Conservation (phyloP, 495 filamentous ascomycete species). For the Emericellopsis terricola region DNA sequence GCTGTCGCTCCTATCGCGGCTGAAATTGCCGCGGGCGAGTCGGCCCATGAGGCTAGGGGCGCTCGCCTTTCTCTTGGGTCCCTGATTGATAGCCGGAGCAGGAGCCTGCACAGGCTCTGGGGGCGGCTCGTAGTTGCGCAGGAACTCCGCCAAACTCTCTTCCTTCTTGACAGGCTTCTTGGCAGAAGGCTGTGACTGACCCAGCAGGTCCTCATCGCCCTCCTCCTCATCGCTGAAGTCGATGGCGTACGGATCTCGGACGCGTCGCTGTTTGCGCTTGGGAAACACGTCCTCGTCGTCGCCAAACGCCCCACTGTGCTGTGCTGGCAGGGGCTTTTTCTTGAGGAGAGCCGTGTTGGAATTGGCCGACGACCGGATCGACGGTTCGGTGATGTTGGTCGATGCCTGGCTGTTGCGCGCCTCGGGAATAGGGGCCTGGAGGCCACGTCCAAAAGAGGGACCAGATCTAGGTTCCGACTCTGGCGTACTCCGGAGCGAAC, state of each 20-base stretch:
- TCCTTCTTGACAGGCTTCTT: slow-evolving; percentile 29
- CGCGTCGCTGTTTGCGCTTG: slow-evolving; percentile 53
- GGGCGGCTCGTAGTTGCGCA: slow-evolving; percentile 67
- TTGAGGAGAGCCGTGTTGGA: slow-evolving; percentile 31
- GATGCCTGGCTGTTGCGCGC: slow-evolving; percentile 24
- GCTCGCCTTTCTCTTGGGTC: slow-evolving; percentile 41
- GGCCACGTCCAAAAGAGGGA: slow-evolving; percentile 28
- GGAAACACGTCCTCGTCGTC: slow-evolving; percentile 25
- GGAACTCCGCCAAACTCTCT: slow-evolving; percentile 76
- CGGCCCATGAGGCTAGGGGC: slow-evolving; percentile 44
- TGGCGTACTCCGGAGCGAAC: slow-evolving; percentile 47
- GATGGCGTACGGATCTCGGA: slow-evolving; percentile 82
- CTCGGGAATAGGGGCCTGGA: slow-evolving; percentile 28
- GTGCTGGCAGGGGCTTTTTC: slow-evolving; percentile 5
- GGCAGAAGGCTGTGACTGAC: slow-evolving; percentile 14
- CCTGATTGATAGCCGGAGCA: slow-evolving; percentile 10
- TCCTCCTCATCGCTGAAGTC: slow-evolving; percentile 73
- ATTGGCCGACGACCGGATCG: slow-evolving; percentile 25
- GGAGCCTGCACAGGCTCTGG: slow-evolving; percentile 27
- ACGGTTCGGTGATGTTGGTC: slow-evolving; percentile 19
- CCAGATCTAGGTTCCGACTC: slow-evolving; percentile 61
- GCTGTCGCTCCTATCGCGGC: slow-evolving; percentile 9
- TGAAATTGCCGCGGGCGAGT: slow-evolving; percentile 24
- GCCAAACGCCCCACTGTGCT: slow-evolving; percentile 8
- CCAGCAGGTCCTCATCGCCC: slow-evolving; percentile 26